phyloP scores from a whole-genome alignment of 441 rosid genomes.

The Syzygium syzygioides region DNA sequence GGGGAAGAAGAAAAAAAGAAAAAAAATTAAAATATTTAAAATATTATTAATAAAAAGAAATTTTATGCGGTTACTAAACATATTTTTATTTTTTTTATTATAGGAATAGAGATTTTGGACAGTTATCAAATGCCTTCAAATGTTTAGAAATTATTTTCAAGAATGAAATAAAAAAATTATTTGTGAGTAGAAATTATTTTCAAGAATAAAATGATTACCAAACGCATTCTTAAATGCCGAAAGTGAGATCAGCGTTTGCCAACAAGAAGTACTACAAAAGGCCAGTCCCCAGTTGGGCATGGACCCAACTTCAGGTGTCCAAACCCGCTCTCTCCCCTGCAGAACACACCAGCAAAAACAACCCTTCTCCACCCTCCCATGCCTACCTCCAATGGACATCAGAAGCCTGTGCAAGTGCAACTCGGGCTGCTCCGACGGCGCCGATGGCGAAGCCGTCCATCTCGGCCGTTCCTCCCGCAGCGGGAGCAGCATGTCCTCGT shows the following conservation, averaged over 20 bases:
- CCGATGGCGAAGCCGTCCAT: not conserved
- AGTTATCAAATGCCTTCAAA: too few species aligned
- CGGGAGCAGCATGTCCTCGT: not conserved
- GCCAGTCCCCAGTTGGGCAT: not conserved
- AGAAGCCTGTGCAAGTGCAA: slow-evolving; percentile 25
- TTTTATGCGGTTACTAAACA: too few species aligned
- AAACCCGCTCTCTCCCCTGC: not conserved
- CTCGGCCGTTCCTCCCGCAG: not conserved
- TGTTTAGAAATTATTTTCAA: too few species aligned
- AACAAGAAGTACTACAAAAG: not conserved
- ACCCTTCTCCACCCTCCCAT: not conserved
- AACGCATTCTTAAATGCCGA: too few species aligned
- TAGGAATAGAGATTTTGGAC: too few species aligned
- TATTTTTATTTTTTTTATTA: too few species aligned
- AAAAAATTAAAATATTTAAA: too few species aligned
- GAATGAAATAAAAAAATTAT: too few species aligned
- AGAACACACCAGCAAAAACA: not conserved
- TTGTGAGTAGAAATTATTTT: too few species aligned
- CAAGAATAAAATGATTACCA: too few species aligned
- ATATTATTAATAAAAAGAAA: too few species aligned
- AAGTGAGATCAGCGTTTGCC: not conserved
- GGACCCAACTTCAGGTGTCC: not conserved
- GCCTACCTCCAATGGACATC: slow-evolving; percentile 17
- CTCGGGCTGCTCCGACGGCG: slow-evolving; percentile 5
- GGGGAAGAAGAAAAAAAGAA: too few species aligned